Evolutionary conservation across 495 filamentous ascomycete genomes (phyloP), one percentile per base, ranked within the genome.

Genomic region (Echria macrotheca): DNA sequence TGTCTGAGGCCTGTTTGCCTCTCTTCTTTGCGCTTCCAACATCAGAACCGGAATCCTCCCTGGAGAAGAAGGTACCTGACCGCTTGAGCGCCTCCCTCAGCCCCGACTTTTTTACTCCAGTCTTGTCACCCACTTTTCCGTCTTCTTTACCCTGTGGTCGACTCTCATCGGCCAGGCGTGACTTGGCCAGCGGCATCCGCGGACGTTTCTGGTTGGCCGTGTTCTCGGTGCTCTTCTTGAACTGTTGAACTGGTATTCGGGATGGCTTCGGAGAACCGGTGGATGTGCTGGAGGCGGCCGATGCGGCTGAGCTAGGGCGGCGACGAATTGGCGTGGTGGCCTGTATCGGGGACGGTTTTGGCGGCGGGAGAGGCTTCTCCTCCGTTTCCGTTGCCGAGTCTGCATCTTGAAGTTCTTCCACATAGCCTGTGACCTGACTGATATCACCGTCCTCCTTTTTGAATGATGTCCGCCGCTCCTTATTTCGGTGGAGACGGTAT

Each of bases 181-280:
- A 38, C 4, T 42, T 35, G 5, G 63, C 53, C 5, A 63, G 53
- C 11, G 68, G 65, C n/a, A 58, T 61, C 24, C 68, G 64, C 9
- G 60, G 44, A 9, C 67, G 61, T 50, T 76, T 77, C 46, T 76
- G 71, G 42, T 73, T 76, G 19, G 73, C 69, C 4, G 63, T 37
- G 40, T 61, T 59, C 23, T 65, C 67, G 10, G 45, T 28, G 3
- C 32, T 38, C n/a, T 46, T 48, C 28, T 53, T 62, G 1, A 61
- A 42, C 4, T 33, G 19, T 1, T 44, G 33, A 5, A 14, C 40
- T 5, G 33, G 47, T 6, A 51, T 51, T 4, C 53, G 59, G 22
- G 42, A 33, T n/a, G 35, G 46, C 29, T 23, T 52, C 12, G 46
- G 26, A 6, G 40, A 37, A 0, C 42, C 36, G 1, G 46, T 42